Evolutionary conservation across 495 filamentous ascomycete genomes (phyloP).

Genomic region (Podospora fimiseda): DNA sequence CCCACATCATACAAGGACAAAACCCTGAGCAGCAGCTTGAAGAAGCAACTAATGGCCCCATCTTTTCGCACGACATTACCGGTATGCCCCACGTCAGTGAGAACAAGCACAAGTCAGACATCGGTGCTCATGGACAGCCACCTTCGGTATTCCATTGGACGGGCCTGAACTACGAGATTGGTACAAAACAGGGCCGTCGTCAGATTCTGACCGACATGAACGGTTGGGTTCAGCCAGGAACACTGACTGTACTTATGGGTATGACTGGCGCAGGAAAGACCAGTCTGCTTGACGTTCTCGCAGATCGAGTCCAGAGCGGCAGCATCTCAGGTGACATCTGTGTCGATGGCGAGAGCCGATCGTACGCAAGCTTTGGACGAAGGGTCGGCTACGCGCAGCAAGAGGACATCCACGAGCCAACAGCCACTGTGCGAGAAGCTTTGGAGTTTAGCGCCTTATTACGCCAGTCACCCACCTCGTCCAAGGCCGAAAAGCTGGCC

Average conservation of each 20-base stretch:
- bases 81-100: no score
- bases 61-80: no score
- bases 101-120: no score
- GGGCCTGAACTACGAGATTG: no score
- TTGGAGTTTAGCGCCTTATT: slow-evolving; percentile 70
- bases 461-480: slow-evolving; percentile 58
- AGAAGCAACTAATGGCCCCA: no score
- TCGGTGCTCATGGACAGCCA: no score
- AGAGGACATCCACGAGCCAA: slow-evolving; percentile 71
- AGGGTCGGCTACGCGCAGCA: slow-evolving; percentile 77
- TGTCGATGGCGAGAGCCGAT: slow-evolving; percentile 61
- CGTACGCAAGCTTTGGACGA: slow-evolving; percentile 63
- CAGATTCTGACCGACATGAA: no score
- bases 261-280: slow-evolving; percentile 74
- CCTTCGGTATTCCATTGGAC: no score
- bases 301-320: slow-evolving; percentile 63
- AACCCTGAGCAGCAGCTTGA: no score
- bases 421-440: slow-evolving; percentile 76
- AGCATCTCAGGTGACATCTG: slow-evolving; percentile 65
- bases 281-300: slow-evolving; percentile 54
- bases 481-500: slow-evolving; percentile 61
- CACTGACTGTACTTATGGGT: slow-evolving; percentile 22
- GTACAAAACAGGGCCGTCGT: no score
- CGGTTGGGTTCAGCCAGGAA: no score
- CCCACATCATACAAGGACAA: no score